These are phyloP conservation scores for Citrus hindsii DNA, from an alignment of 345 rosid genomes.

Conservation along the genomic window DNA sequence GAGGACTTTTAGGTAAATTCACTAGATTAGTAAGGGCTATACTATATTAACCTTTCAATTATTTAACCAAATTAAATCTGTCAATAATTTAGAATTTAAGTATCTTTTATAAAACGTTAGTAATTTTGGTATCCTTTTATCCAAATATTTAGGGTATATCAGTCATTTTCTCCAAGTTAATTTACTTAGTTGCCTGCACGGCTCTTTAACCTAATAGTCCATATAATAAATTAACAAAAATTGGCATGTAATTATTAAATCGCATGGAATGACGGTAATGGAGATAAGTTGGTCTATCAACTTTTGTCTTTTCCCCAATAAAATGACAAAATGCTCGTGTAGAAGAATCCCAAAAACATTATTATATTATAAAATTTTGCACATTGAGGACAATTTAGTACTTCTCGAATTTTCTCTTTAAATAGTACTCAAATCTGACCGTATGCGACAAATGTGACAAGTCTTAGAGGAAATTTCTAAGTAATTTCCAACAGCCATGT, in stretches of 20 bases:
- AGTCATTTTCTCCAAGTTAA: not conserved
- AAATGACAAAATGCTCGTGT: not conserved
- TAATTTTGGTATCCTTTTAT: too few species aligned
- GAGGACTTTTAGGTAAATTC: too few species aligned
- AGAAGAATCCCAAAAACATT: not conserved
- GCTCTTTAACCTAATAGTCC: not conserved
- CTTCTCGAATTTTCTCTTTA: not conserved
- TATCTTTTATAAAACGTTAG: too few species aligned
- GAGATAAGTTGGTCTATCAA: not conserved
- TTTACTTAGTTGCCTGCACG: not conserved
- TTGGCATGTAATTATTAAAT: not conserved
- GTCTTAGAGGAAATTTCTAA: not conserved
- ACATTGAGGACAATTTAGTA: not conserved
- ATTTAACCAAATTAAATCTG: too few species aligned
- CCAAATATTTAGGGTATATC: too few species aligned
- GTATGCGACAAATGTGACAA: too few species aligned
- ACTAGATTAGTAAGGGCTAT: too few species aligned
- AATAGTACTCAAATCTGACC: too few species aligned
- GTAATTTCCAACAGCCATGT: not conserved
- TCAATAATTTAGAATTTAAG: too few species aligned
- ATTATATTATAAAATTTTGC: not conserved
- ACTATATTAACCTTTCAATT: too few species aligned
- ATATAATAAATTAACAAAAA: not conserved
- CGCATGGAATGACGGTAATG: not conserved
- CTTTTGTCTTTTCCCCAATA: not conserved